Base-by-base conservation (phyloP, 345 rosid genomes). In the Hibiscus tridactylites region DNA sequence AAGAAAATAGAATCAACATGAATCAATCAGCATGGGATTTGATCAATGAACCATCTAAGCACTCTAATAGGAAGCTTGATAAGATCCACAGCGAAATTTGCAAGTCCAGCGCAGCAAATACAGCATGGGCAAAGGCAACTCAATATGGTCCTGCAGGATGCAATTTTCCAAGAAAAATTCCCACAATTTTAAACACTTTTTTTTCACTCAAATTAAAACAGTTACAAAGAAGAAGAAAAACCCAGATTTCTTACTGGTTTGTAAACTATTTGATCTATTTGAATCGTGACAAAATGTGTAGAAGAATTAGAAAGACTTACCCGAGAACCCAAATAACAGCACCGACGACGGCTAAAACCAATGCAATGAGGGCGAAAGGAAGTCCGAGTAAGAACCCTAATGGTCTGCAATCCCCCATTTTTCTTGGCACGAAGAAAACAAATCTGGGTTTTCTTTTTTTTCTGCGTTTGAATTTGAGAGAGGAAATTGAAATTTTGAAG, bases 101-200 rank as follows among this genome's bases (percentile, higher is more conserved):
- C 91, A 57, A 93, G 52, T 58, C 84, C 88, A 26, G 97, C 88
- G 35, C 76, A 91, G 71, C 93, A 91, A 63, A 87, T 70, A 77
- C 97, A 93, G 58, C 90, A 88, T 17, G 98, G 98, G 77, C 97
- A 93, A 71, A 92, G 71, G 79, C 97, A 93, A 82, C 97, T 90
- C 83, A 93, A 65, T 31, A 88, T 53, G 1, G 80, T 76, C 86
- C 97, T 93, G 90, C 80, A 17, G 47, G 61, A 15, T 39, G 12
- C 33, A 46, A 49, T 3, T 3, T 49, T 1, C 9, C 21, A 57
- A 57, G 3, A 24, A 37, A 19, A 9, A 35, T 42, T 17, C 50
- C 28, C 53, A 65, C 33, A 42, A 5, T 28, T 21, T 42, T 5
- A 42, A 21, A 62, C 67, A 35, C 49, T 21, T 13, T n/a, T 5